Evolutionary conservation across 768 basidiomycete species (phyloP).

Genomic region (Cystofilobasidium ferigula): DNA sequence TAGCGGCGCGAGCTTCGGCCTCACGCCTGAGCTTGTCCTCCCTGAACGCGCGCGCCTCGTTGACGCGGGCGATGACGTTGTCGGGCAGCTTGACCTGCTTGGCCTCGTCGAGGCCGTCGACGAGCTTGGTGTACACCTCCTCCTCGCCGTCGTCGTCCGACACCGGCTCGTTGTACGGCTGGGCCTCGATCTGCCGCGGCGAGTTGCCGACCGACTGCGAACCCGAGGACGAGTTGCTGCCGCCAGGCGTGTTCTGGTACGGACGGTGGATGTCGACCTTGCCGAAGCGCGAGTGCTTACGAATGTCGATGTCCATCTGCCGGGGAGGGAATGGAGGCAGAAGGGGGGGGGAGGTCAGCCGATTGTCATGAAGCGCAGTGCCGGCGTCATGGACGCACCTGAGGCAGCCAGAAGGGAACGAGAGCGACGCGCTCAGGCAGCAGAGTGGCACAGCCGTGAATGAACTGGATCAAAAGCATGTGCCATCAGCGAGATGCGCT

Average conservation of each 20-base stretch:
- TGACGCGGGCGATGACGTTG: constrained; percentile 48
- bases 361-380: too few relatives aligned
- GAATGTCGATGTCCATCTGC: constrained; percentile 50
- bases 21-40: constrained; percentile 45
- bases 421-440: constrained; percentile 86
- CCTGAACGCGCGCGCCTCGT: constrained; percentile 74
- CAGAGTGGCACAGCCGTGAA: constrained; percentile 89
- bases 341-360: not conserved
- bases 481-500: too few relatives aligned
- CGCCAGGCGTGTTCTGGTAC: constrained; percentile 36
- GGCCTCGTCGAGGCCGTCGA: constrained; percentile 68
- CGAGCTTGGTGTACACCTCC: constrained; percentile 38
- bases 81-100: constrained; percentile 64
- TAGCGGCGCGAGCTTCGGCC: constrained; percentile 13
- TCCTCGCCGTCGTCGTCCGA: constrained; percentile 92
- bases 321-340: not conserved
- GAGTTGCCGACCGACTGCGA: constrained; percentile 40
- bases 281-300: constrained; percentile 64
- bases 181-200: constrained; percentile 19
- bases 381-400: too few relatives aligned
- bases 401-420: constrained; percentile 76
- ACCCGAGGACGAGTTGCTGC: constrained; percentile 42
- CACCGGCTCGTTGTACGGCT: constrained; percentile 68
- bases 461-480: constrained; percentile 51
- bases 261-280: constrained; percentile 53